Conservation (phyloP, 1,284 basidiomycete genomes). For the Trametes polyzona region DNA sequence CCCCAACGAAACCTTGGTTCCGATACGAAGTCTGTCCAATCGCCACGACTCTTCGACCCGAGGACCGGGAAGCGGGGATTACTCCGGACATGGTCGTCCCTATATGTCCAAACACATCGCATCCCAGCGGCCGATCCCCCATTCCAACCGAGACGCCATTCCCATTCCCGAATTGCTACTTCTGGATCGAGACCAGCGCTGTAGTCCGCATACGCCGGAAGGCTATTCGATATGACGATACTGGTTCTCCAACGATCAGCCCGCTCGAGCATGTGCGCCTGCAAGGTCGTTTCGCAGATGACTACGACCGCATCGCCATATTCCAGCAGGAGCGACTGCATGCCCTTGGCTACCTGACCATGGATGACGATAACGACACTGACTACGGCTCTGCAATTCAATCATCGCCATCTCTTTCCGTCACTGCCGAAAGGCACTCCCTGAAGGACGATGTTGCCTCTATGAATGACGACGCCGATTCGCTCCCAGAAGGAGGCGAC, state of each 20-base stretch:
- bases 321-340: neutral
- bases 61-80: neutral
- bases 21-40: too few relatives aligned
- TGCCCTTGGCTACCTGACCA: too few relatives aligned
- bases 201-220: neutral
- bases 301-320: neutral
- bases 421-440: too few relatives aligned
- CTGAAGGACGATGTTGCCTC: too few relatives aligned
- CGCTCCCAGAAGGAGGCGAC: too few relatives aligned
- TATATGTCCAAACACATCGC: neutral
- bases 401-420: neutral
- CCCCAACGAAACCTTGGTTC: too few relatives aligned
- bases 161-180: slow-evolving; percentile 1
- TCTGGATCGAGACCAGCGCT: neutral
- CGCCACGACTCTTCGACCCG: neutral
- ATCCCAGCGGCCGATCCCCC: neutral
- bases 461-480: too few relatives aligned
- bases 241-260: neutral
- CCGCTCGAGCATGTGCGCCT: neutral
- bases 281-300: neutral
- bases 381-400: neutral
- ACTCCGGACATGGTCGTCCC: slow-evolving; percentile 9
- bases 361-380: neutral
- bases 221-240: neutral
- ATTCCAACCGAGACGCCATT: neutral